phyloP scores from a whole-genome alignment of 169 alveolate species.

The Plasmodium reichenowi region DNA sequence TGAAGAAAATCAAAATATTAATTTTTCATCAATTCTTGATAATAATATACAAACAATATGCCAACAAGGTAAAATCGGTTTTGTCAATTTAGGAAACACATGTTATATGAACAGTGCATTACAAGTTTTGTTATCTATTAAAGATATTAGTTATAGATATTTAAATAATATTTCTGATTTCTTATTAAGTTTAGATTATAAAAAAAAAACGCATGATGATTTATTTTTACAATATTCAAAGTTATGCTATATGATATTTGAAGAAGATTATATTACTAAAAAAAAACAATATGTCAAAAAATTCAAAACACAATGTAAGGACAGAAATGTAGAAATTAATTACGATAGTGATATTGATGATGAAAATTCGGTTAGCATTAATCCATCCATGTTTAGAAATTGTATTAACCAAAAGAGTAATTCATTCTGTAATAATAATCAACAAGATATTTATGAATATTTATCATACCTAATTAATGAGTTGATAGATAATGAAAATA shows the following conservation, averaged over 20 bases:
- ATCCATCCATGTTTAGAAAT: conserved; percentile 63
- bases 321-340: conserved; percentile 19
- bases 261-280: conserved; percentile 31
- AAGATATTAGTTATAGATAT: conserved; percentile 40
- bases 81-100: conserved; percentile 89
- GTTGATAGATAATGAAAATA: conserved; percentile 48
- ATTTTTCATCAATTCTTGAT: conserved; percentile 77
- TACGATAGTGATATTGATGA: conserved; percentile 72
- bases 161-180: conserved; percentile 13
- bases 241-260: conserved; percentile 38
- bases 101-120: conserved; percentile 89
- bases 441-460: conserved; percentile 71
- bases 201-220: conserved; percentile 41
- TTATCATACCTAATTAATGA: conserved; percentile 32
- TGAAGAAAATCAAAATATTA: conserved; percentile 58
- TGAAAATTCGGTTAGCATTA: conserved; percentile 44
- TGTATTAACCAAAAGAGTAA: conserved; percentile 43
- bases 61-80: conserved; percentile 84
- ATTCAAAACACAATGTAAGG: conserved; percentile 37
- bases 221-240: conserved; percentile 45
- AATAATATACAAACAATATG: conserved; percentile 69
- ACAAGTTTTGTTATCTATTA: conserved; percentile 80
- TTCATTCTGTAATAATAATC: conserved; percentile 37
- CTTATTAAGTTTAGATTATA: conserved; percentile 12
- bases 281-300: conserved; percentile 56